phyloP scores from a whole-genome alignment of 306 rosid genomes.

The Quercus alba region DNA sequence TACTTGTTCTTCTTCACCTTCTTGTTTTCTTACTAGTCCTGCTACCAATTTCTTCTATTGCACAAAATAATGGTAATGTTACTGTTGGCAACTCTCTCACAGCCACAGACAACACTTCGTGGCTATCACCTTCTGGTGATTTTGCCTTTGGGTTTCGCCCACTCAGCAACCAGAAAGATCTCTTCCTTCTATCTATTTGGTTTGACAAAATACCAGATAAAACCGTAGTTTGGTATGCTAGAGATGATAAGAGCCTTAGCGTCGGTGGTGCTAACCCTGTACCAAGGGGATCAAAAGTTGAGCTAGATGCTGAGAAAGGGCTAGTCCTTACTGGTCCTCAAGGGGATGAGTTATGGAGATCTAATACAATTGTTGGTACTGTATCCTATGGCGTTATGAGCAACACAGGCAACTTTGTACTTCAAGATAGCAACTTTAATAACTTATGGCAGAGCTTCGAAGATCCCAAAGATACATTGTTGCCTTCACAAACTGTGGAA shows the following conservation, averaged over 20 bases:
- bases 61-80: slow-evolving; percentile 30
- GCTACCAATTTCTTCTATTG: slow-evolving; percentile 16
- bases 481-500: slow-evolving; percentile 30
- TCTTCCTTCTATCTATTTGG: slow-evolving; percentile 55
- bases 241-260: background rate
- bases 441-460: slow-evolving; percentile 26
- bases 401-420: slow-evolving; percentile 23
- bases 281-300: slow-evolving; percentile 39
- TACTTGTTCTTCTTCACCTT: slow-evolving; percentile 2
- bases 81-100: slow-evolving; percentile 23
- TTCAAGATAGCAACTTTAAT: background rate
- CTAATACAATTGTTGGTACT: slow-evolving; percentile 5
- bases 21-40: slow-evolving; percentile 16
- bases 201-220: slow-evolving; percentile 30
- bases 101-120: slow-evolving; percentile 33
- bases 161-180: background rate
- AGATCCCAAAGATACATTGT: slow-evolving; percentile 24
- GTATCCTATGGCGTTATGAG: slow-evolving; percentile 14
- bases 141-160: slow-evolving; percentile 57
- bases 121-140: slow-evolving; percentile 55
- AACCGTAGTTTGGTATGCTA: slow-evolving; percentile 55
- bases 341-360: slow-evolving; percentile 30
- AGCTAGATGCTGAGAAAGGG: slow-evolving; percentile 24
- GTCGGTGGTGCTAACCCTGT: slow-evolving; percentile 11
- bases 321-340: slow-evolving; percentile 33